Conservation (phyloP, 495 filamentous ascomycete genomes). For the Hyaloscypha bicolor region DNA sequence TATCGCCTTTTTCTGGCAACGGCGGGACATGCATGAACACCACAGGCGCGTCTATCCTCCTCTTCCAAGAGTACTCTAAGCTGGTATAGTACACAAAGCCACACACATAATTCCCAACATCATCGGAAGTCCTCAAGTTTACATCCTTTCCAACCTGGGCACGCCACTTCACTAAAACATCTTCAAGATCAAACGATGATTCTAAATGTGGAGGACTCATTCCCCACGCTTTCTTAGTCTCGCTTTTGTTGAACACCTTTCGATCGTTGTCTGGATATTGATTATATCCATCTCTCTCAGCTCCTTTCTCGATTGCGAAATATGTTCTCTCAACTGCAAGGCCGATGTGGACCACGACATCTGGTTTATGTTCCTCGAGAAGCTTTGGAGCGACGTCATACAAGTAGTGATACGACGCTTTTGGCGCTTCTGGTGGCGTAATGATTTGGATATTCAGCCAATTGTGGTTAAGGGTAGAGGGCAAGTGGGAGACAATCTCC, state of each 20-base stretch:
- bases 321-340: slow-evolving; percentile 30
- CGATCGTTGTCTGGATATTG: slow-evolving; percentile 33
- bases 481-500: slow-evolving; percentile 18
- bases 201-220: slow-evolving; percentile 31
- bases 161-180: slow-evolving; percentile 21
- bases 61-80: slow-evolving; percentile 25
- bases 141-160: slow-evolving; percentile 2
- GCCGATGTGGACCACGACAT: slow-evolving; percentile 36
- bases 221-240: slow-evolving; percentile 34
- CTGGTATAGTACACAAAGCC: slow-evolving; percentile 37
- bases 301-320: slow-evolving; percentile 34
- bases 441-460: slow-evolving; percentile 22
- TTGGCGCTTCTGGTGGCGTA: slow-evolving; percentile 21
- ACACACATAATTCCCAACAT: slow-evolving; percentile 38
- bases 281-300: slow-evolving; percentile 35
- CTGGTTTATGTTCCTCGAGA: slow-evolving; percentile 30
- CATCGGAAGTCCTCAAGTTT: slow-evolving; percentile 32
- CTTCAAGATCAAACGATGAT: slow-evolving; percentile 28
- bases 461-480: background rate
- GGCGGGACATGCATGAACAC: slow-evolving; percentile 30
- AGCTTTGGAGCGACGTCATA: slow-evolving; percentile 24
- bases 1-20: slow-evolving; percentile 10
- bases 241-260: slow-evolving; percentile 33
- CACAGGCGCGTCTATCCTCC: background rate
- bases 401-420: slow-evolving; percentile 32